phyloP scores from a whole-genome alignment of 495 filamentous ascomycete species.

The Aspergillus avenaceus region DNA sequence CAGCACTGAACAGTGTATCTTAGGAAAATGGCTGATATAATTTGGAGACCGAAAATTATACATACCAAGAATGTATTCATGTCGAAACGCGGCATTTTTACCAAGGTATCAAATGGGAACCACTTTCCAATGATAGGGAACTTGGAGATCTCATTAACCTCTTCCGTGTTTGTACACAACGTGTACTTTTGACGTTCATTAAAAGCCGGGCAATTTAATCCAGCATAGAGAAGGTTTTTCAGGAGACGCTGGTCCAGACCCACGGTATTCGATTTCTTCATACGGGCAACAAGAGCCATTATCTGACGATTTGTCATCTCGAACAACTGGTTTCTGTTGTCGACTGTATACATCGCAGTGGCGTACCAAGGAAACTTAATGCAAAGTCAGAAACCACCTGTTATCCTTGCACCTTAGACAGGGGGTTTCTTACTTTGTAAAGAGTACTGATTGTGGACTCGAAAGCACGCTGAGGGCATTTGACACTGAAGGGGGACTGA shows the following conservation, averaged over 20 bases:
- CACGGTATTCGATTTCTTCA: slow-evolving; percentile 26
- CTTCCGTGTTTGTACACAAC: slow-evolving; percentile 19
- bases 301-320: slow-evolving; percentile 47
- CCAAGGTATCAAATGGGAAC: slow-evolving; percentile 38
- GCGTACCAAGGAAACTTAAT: slow-evolving; percentile 65
- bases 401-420: neutral
- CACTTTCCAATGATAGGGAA: slow-evolving; percentile 19
- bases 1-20: neutral
- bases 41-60: neutral
- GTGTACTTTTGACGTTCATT: slow-evolving; percentile 50
- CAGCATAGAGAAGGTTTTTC: slow-evolving; percentile 52
- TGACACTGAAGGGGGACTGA: slow-evolving; percentile 59
- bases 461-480: slow-evolving; percentile 67
- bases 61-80: slow-evolving; percentile 28
- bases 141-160: slow-evolving; percentile 14
- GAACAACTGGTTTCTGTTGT: slow-evolving; percentile 58
- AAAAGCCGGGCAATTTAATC: slow-evolving; percentile 61
- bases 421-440: slow-evolving; percentile 50
- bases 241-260: slow-evolving; percentile 53
- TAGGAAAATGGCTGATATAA: neutral
- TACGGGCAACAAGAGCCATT: slow-evolving; percentile 34
- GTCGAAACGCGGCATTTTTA: slow-evolving; percentile 22
- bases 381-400: slow-evolving; percentile 2
- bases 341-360: slow-evolving; percentile 57
- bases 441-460: slow-evolving; percentile 74